phyloP scores from a whole-genome alignment of 108 stramenopile species.

The Parmales sp. region DNA sequence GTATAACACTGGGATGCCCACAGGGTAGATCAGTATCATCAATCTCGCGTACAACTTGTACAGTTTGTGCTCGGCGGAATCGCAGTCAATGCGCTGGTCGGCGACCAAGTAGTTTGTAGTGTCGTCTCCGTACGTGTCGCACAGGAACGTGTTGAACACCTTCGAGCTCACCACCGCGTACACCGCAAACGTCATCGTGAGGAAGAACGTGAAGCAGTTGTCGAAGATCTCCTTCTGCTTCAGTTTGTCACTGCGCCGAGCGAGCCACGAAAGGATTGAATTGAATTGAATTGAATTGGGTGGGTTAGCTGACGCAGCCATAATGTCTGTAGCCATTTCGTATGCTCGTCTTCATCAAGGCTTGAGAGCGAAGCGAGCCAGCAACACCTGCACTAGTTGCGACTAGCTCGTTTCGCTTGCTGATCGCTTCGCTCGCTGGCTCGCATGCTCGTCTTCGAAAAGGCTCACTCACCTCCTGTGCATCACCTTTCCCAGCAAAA shows the following conservation, averaged over 20 bases:
- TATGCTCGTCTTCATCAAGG: no score
- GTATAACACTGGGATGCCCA: constrained; percentile 8
- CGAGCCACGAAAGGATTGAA: neutral
- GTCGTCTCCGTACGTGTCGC: neutral
- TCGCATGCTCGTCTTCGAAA: no score
- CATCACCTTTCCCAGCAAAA: neutral
- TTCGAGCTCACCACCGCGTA: neutral
- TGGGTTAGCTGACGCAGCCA: no score
- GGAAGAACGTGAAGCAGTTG: neutral
- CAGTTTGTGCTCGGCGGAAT: neutral
- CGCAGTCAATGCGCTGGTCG: neutral
- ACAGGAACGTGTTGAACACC: neutral
- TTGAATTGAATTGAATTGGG: no score
- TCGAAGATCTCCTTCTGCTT: neutral
- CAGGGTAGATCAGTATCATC: constrained; percentile 8
- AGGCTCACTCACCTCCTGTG: no score
- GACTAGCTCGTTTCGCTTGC: no score
- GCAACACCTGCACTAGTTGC: no score
- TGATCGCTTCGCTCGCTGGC: no score
- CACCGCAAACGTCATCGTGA: neutral
- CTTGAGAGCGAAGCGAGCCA: no score
- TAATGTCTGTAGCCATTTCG: no score
- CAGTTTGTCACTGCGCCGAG: neutral
- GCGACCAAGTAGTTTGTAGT: neutral
- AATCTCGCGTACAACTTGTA: neutral